Conservation (phyloP, 202 grass and related monocot species). For the Elaeis oleifera region DNA sequence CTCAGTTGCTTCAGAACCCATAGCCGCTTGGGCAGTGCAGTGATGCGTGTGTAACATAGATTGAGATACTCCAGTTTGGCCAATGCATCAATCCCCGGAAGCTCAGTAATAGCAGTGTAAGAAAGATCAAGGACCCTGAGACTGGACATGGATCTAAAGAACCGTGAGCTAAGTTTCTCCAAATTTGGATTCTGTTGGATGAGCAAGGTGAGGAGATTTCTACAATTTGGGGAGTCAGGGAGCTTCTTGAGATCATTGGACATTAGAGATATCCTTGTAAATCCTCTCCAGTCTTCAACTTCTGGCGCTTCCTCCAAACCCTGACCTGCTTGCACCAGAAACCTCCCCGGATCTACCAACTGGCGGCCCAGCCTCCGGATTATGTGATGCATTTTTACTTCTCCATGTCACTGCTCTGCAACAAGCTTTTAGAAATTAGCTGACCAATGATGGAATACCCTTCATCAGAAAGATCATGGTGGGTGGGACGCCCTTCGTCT, state of each 20-base stretch:
- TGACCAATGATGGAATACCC: slow-evolving; percentile 30
- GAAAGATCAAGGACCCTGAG: slow-evolving; percentile 88
- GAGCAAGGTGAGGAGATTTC: slow-evolving; percentile 45
- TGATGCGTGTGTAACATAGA: slow-evolving; percentile 39
- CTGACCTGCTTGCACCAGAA: slow-evolving; percentile 32
- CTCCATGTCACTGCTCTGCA: slow-evolving; percentile 21
- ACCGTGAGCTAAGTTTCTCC: slow-evolving; percentile 26
- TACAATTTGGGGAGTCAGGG: slow-evolving; percentile 43
- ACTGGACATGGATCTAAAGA: slow-evolving; percentile 49
- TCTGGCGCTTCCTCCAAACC: slow-evolving; percentile 42
- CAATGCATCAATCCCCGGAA: slow-evolving; percentile 44
- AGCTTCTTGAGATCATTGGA: slow-evolving; percentile 59
- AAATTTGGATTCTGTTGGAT: slow-evolving; percentile 62
- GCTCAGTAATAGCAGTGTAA: slow-evolving; percentile 40
- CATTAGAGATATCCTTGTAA: slow-evolving; percentile 71
- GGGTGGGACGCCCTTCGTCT: no score
- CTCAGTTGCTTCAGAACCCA: slow-evolving; percentile 51
- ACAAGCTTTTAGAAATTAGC: slow-evolving; percentile 33
- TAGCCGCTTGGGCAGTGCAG: slow-evolving; percentile 33
- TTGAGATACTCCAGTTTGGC: slow-evolving; percentile 51
- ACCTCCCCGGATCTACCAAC: slow-evolving; percentile 28
- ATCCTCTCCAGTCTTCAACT: slow-evolving; percentile 31
- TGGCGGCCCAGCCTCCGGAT: slow-evolving; percentile 38
- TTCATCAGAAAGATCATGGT: no score
- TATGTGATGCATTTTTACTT: slow-evolving; percentile 58